phyloP scores from a whole-genome alignment of 2,329 filamentous ascomycete species.

The Trichophyton benhamiae region DNA sequence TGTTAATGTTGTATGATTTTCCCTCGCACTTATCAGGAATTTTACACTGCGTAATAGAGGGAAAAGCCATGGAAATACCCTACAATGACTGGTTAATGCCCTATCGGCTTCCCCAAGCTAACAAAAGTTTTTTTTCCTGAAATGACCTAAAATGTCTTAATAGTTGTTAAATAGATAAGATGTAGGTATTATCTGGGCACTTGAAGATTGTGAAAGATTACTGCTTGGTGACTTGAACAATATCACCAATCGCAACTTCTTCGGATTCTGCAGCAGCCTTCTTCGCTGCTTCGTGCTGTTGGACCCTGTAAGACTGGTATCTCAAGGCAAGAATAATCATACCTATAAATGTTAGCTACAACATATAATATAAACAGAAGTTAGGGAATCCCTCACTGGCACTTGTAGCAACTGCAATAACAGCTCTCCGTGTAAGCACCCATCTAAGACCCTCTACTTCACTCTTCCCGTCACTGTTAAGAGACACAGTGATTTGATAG shows the following conservation, averaged over 20 bases:
- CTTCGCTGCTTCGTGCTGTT: conserved; percentile 26
- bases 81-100: too few relatives aligned
- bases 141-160: not conserved
- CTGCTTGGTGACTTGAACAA: conserved; percentile 1
- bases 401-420: conserved; percentile 44
- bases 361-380: not conserved
- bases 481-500: conserved; percentile 83
- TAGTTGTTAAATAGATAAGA: not conserved
- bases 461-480: conserved; percentile 82
- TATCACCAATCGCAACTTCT: conserved; percentile 2
- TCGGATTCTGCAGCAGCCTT: conserved; percentile 15
- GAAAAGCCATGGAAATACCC: too few relatives aligned
- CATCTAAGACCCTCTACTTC: conserved; percentile 86
- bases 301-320: conserved; percentile 31
- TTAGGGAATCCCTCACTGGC: conserved; percentile 29
- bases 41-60: too few relatives aligned
- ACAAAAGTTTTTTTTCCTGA: not conserved
- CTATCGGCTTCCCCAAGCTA: too few relatives aligned
- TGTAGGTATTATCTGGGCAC: not conserved
- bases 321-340: conserved; percentile 39
- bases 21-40: not conserved
- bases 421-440: conserved; percentile 59
- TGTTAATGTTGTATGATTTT: not conserved
- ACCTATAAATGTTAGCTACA: conserved; percentile 21
- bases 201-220: not conserved